Evolutionary conservation across 331 rosid species (phyloP).

Genomic region (Telfairia occidentalis): DNA sequence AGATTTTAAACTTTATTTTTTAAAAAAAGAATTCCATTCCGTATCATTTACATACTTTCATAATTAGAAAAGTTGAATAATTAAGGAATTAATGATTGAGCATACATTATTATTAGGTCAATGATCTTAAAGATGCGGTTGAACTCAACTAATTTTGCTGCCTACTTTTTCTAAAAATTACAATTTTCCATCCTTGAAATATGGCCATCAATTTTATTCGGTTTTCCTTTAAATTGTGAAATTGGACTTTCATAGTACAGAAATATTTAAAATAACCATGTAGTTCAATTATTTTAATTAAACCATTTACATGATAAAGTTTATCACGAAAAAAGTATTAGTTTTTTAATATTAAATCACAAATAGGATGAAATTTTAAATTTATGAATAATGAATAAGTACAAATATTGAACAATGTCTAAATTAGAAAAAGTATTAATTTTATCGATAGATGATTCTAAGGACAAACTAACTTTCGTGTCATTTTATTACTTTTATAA

Average conservation of each 20-base stretch:
- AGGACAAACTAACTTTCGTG: not conserved
- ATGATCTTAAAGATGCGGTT: not conserved
- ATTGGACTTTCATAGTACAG: no score
- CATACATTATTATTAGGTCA: not conserved
- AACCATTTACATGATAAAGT: not conserved
- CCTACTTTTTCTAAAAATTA: no score
- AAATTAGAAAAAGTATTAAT: no score
- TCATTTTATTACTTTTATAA: not conserved
- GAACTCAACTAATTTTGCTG: not conserved
- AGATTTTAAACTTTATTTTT: not conserved
- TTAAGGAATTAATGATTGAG: constrained; percentile 2
- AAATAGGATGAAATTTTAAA: no score
- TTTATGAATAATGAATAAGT: no score
- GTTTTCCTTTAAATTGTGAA: no score
- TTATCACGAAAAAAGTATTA: not conserved
- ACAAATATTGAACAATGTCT: no score
- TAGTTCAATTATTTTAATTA: not conserved
- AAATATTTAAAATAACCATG: no score
- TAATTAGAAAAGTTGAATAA: not conserved
- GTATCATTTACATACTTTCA: not conserved
- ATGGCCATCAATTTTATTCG: no score
- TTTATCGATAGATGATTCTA: no score
- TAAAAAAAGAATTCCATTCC: not conserved
- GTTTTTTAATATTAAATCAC: no score
- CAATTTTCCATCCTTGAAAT: no score